Conservation (phyloP, 192 early-diverging fungal genomes). For the Dissophora globulifera region DNA sequence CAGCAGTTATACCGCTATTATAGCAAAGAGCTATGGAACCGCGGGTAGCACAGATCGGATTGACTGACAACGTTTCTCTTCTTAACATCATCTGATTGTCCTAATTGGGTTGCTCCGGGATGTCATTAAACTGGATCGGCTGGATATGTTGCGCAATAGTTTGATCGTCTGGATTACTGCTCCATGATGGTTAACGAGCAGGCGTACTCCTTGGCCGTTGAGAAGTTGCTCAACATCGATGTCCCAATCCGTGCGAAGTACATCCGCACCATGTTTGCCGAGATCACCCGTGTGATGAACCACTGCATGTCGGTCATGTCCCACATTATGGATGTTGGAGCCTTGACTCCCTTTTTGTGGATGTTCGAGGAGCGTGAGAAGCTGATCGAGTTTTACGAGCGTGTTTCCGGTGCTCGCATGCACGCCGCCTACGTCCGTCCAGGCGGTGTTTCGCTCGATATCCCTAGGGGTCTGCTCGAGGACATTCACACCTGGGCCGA, state of each 20-base stretch:
- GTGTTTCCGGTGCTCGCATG: slow-evolving; percentile 98
- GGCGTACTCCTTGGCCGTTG: slow-evolving; percentile 96
- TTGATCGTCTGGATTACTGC: slow-evolving; percentile 97
- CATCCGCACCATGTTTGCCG: slow-evolving; percentile 97
- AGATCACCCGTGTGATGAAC: slow-evolving; percentile 97
- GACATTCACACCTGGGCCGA: slow-evolving; percentile 97
- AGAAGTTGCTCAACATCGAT: slow-evolving; percentile 98
- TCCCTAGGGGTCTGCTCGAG: slow-evolving; percentile 93
- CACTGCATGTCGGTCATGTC: slow-evolving; percentile 98
- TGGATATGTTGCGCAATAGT: slow-evolving; percentile 46
- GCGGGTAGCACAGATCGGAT: neutral
- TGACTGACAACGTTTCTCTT: neutral
- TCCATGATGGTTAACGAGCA: slow-evolving; percentile 99
- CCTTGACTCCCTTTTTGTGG: slow-evolving; percentile 97
- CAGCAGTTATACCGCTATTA: too few species aligned
- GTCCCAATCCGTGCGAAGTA: slow-evolving; percentile 94
- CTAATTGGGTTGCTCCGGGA: too few species aligned
- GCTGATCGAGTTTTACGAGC: slow-evolving; percentile 99
- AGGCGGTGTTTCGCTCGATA: slow-evolving; percentile 92
- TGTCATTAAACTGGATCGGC: neutral
- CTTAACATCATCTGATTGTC: too few species aligned
- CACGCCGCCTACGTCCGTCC: slow-evolving; percentile 97
- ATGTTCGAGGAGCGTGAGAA: slow-evolving; percentile 99
- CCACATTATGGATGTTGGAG: slow-evolving; percentile 98
- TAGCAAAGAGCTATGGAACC: neutral